A percentile compares a stretch with the other conserved stretches of the same genome.
These are phyloP conservation scores for Testicularia cyperi DNA, from an alignment of 1,284 basidiomycete species.

Conservation along the genomic window DNA sequence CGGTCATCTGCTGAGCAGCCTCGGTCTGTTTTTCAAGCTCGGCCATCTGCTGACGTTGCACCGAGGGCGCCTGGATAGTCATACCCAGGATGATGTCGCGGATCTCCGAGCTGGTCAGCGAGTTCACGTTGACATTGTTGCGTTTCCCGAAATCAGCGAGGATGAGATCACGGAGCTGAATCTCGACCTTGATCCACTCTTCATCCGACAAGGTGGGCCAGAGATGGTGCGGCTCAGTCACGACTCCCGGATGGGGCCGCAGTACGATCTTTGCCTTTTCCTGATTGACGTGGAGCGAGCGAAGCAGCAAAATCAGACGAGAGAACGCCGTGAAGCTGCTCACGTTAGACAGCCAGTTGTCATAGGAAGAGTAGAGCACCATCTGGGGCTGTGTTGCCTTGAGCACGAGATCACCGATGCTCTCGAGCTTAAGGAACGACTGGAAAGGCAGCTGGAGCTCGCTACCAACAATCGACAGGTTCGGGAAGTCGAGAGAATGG, in stretches of 20 bases:
- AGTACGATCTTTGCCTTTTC: constrained; percentile 84
- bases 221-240: constrained; percentile 94
- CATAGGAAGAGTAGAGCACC: constrained; percentile 97
- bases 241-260: constrained; percentile 66
- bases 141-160: constrained; percentile 93
- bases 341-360: constrained; percentile 98
- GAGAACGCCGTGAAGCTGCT: constrained; percentile 99
- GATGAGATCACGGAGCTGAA: constrained; percentile 71
- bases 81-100: constrained; percentile 65
- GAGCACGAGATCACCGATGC: constrained; percentile 96
- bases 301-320: constrained; percentile 88
- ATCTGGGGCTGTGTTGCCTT: constrained; percentile 98
- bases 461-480: constrained; percentile 99
- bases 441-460: constrained; percentile 99
- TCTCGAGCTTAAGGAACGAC: constrained; percentile 99
- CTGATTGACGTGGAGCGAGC: constrained; percentile 97
- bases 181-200: constrained; percentile 99
- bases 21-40: constrained; percentile 92
- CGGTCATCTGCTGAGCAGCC: constrained; percentile 91
- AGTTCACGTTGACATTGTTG: constrained; percentile 98
- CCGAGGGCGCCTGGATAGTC: constrained; percentile 81
- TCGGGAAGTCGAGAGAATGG: constrained; percentile 96
- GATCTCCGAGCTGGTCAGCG: constrained; percentile 91
- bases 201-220: constrained; percentile 95
- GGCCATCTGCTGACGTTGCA: constrained; percentile 97